Evolutionary conservation across 176 grass and related monocot species (phyloP).

Genomic region (Ampelocalamus luodianensis): DNA sequence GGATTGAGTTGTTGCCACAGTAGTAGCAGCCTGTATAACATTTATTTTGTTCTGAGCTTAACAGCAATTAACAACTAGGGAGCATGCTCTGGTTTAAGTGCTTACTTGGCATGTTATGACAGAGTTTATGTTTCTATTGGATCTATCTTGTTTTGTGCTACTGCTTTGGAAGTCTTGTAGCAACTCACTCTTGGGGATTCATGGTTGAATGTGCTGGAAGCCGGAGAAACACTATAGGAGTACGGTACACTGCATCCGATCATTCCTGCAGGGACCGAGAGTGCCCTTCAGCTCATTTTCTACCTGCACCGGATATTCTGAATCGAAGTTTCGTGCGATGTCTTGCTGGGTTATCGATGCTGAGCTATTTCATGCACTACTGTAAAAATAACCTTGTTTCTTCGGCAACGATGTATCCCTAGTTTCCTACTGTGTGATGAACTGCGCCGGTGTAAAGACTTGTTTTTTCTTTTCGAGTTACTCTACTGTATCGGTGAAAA

Average conservation of each 20-base stretch:
- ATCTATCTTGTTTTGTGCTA: background rate
- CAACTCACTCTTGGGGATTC: background rate
- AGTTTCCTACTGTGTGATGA: background rate
- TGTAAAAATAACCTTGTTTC: background rate
- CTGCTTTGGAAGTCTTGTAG: conserved; percentile 44
- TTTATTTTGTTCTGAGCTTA: background rate
- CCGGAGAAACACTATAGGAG: background rate
- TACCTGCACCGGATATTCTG: no score
- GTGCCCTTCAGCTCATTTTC: background rate
- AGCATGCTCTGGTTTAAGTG: background rate
- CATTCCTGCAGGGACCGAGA: background rate
- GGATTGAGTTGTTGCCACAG: no score
- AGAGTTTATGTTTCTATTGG: background rate
- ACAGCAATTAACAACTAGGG: background rate
- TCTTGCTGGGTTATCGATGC: background rate
- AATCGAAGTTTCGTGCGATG: no score
- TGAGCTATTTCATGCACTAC: background rate
- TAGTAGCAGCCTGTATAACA: background rate
- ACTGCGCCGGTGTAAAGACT: background rate
- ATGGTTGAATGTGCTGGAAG: conserved; percentile 27
- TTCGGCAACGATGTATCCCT: background rate
- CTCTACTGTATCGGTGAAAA: background rate
- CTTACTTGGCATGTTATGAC: background rate
- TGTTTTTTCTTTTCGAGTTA: background rate
- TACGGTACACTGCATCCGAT: background rate